Conservation (phyloP, 1,284 basidiomycete species). For the Bjerkandera adusta region DNA sequence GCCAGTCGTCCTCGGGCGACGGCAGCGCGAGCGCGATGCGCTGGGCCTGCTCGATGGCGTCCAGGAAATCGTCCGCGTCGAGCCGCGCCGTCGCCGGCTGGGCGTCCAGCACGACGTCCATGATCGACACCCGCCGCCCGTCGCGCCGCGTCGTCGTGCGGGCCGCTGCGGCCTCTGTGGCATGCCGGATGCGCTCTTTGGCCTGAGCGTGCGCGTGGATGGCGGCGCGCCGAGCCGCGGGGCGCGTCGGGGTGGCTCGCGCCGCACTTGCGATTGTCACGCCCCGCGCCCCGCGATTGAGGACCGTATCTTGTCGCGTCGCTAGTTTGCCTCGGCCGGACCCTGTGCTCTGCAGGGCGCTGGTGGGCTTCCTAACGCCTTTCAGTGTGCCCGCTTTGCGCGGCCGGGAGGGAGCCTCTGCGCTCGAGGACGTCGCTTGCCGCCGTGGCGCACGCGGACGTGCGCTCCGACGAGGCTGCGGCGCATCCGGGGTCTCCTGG, state of each 20-base stretch:
- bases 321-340: neutral
- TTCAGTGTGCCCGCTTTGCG: neutral
- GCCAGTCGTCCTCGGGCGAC: constrained; percentile 25
- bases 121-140: constrained; percentile 24
- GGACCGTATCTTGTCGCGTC: neutral
- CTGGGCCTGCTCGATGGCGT: constrained; percentile 26
- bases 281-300: neutral
- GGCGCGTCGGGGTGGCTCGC: constrained; percentile 11
- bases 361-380: neutral
- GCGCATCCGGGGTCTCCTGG: too few species aligned
- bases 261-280: neutral
- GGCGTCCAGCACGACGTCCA: constrained; percentile 29
- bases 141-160: constrained; percentile 10
- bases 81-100: constrained; percentile 20
- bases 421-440: neutral
- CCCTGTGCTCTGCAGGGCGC: neutral
- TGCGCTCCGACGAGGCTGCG: constrained; percentile 8
- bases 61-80: constrained; percentile 26
- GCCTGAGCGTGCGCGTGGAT: constrained; percentile 19
- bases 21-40: constrained; percentile 15
- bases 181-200: constrained; percentile 21
- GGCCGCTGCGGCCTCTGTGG: constrained; percentile 20
- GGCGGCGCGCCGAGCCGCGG: constrained; percentile 18
- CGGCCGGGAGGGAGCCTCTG: neutral
- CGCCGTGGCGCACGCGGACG: neutral